Evolutionary conservation across 768 basidiomycete genomes (phyloP), one percentile per base, ranked within the genome.

Genomic region (Cystobasidium ongulense): DNA sequence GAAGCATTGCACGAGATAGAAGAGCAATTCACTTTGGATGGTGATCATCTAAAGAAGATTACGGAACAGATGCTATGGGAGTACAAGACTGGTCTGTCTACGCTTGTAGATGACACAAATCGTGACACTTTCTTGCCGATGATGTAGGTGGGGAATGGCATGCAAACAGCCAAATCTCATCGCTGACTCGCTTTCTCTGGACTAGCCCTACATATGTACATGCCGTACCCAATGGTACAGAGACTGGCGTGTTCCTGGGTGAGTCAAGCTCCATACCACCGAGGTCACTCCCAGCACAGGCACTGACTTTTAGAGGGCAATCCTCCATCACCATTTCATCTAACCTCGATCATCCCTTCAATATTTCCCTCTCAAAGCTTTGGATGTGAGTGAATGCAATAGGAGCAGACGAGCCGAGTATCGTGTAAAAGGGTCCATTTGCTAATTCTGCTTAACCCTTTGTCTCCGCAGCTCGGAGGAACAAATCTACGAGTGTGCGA

Each of bases 211-310:
- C 92, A 11, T 99, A 91, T 82, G 91, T 98, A 52, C 92, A 90
- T n/a, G 89, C 89, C 63, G 91, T 96, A 29, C 96, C 96, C 54
- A 86, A 96, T 81, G 96, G 96, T 57, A 87, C 88, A 63, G 96
- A 99, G 82, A 89, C 87, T 73, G 96, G 96, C 54, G 95, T 92
- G 5, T 99, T 96, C 82, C 87, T 98, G 66, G 94, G 96, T 2
- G 85, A 8, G 68, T 27, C 17, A 27, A 27, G 41, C 23, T 15
- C 39, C 33, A 8, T 36, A 8, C n/a, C 29, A 5, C 7, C 11
- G 8, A 36, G n/a, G 62, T n/a, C 38, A 29, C 17, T 8, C 21
- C 63, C 10, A 36, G 63, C 25, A 25, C 57, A 23, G 57, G 15
- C 27, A 31, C 57, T 38, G 35, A 43, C 63, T 25, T 35, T 36